Percentiles rank a stretch among this genome's conserved stretches.
Conservation (phyloP, 768 basidiomycete species). For the Candolleomyces eurysporus region DNA sequence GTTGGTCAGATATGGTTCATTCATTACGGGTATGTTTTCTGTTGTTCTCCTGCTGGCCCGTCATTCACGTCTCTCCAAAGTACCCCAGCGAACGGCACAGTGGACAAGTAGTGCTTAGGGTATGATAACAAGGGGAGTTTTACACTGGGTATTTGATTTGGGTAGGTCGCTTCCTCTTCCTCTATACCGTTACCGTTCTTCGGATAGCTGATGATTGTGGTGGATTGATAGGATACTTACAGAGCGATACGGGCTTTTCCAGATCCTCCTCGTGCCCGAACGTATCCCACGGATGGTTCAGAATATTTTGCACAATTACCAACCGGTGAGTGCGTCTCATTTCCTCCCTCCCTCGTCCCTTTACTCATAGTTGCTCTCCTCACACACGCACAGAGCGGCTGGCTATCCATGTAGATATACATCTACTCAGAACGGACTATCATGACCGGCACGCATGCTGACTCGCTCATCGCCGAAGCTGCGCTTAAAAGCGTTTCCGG, state of each 20-base stretch:
- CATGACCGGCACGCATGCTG: conserved; percentile 81
- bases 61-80: conserved; percentile 25
- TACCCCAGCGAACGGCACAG: conserved; percentile 83
- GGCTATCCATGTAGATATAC: conserved; percentile 95
- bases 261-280: conserved; percentile 74
- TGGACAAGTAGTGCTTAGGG: conserved; percentile 68
- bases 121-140: conserved; percentile 66
- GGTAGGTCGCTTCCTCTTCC: conserved; percentile 36
- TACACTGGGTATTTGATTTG: conserved; percentile 83
- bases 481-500: conserved; percentile 54
- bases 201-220: too few species aligned
- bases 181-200: neutral
- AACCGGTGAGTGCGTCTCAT: conserved; percentile 42
- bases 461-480: conserved; percentile 74
- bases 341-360: neutral
- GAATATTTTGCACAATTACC: conserved; percentile 81
- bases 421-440: conserved; percentile 84
- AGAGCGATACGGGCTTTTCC: conserved; percentile 78
- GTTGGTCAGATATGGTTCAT: conserved; percentile 63
- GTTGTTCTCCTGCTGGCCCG: neutral
- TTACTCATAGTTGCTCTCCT: neutral
- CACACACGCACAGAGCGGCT: conserved; percentile 50
- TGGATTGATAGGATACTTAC: conserved; percentile 59
- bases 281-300: conserved; percentile 71
- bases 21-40: conserved; percentile 46